Conservation (phyloP, 176 grass and related monocot species). For the Saccharum spontaneum region DNA sequence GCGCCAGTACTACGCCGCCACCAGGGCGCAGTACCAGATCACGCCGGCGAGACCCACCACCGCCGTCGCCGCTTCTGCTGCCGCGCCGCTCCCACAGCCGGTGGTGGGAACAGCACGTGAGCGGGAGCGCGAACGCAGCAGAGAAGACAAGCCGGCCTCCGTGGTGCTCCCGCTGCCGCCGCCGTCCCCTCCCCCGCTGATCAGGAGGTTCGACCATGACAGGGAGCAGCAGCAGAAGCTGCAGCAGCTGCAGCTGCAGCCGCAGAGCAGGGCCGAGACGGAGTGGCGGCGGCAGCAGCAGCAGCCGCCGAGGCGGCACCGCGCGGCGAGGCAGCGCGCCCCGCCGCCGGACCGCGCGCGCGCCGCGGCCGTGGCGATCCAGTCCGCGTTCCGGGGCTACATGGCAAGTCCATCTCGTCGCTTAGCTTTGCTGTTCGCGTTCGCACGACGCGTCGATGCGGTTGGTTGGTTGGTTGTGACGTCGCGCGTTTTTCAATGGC, state of each 20-base stretch:
- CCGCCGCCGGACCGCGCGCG: slow-evolving; percentile 46
- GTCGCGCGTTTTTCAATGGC: neutral
- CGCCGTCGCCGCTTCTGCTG: neutral
- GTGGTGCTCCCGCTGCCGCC: slow-evolving; percentile 44
- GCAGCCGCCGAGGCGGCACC: slow-evolving; percentile 12
- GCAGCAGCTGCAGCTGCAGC: slow-evolving; percentile 22
- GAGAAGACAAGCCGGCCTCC: neutral
- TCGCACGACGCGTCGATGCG: neutral
- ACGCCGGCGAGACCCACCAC: slow-evolving; percentile 32
- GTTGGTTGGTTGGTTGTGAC: neutral
- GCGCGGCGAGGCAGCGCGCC: slow-evolving; percentile 32
- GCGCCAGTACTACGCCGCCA: slow-evolving; percentile 44
- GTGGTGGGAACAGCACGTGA: slow-evolving; percentile 11
- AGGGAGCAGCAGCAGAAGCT: slow-evolving; percentile 52
- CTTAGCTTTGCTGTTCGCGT: no score
- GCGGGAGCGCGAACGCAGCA: slow-evolving; percentile 7
- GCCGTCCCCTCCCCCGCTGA: slow-evolving; percentile 55
- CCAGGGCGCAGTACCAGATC: slow-evolving; percentile 56
- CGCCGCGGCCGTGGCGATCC: slow-evolving; percentile 66
- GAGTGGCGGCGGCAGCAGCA: slow-evolving; percentile 50
- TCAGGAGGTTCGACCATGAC: slow-evolving; percentile 52
- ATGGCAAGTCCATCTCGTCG: slow-evolving; percentile 25
- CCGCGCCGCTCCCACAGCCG: neutral
- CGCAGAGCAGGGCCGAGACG: slow-evolving; percentile 35
- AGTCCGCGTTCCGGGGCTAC: slow-evolving; percentile 77